Evolutionary conservation across 768 basidiomycete genomes (phyloP), one percentile per base, ranked within the genome.

Genomic region (Daedaleopsis sinensis): DNA sequence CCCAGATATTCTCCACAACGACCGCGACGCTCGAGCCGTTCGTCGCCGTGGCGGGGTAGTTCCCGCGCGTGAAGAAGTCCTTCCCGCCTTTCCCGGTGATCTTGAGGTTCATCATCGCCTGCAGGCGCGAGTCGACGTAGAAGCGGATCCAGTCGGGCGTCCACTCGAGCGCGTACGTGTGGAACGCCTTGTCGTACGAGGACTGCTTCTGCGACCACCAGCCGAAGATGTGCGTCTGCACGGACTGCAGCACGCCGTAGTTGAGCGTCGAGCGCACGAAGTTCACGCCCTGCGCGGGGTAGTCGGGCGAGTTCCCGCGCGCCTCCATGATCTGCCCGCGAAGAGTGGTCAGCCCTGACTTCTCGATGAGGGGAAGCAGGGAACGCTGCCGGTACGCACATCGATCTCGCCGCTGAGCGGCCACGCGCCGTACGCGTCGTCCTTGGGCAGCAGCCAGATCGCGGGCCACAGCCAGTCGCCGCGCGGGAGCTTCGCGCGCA

Each of bases 131-230:
- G 73, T 87, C 85, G 52, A 82, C 78, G 70, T 84, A 82, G 64
- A 81, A 77, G 55, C 79, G 79, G 71, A 87, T 79, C 74, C 80
- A 86, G 32, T 75, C 70, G 13, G 77, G 78, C 18, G 82, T 86
- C 86, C 86, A 87, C 67, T 87, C 86, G 58, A 87, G 67, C 19
- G 80, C 78, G 61, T 83, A 87, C 5, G 78, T 79, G 67, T 85
- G 84, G 74, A 79, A 87, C 18, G 70, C 76, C 52, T 77, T 71
- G 52, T 79, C 80, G 71, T 74, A 84, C 69, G 76, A 78, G 21
- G 75, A 71, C 46, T 78, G 81, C 65, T 83, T 77, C 67, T 77
- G 71, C 50, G 73, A 72, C 68, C 75, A 71, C 75, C 77, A 81
- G 32, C 82, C 82, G 67, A 74, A 78, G 50, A 81, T 73, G 61